A percentile compares a stretch with the other conserved stretches of the same genome.
These are phyloP conservation scores for Blastobotrys elegans DNA, from an alignment of 1,139 yeast genomes.

Conservation along the genomic window DNA sequence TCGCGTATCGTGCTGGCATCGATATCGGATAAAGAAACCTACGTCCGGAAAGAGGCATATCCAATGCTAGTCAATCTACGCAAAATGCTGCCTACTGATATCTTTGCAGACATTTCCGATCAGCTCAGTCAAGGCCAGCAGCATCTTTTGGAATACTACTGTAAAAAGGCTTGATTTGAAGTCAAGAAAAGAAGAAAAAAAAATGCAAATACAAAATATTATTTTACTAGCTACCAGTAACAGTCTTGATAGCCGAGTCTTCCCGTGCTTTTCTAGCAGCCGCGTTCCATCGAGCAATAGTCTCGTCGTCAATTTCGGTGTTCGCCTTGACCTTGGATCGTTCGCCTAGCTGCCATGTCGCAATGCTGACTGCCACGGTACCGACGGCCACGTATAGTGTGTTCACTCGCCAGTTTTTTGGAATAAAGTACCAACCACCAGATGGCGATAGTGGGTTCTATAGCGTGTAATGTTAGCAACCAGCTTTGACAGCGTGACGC, in stretches of 20 bases:
- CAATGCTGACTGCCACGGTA: slow-evolving; percentile 29
- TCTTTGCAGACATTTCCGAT: slow-evolving; percentile 17
- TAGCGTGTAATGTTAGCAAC: too few species aligned
- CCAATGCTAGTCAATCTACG: slow-evolving; percentile 25
- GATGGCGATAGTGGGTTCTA: slow-evolving; percentile 37
- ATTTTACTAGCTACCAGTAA: slow-evolving; percentile 7
- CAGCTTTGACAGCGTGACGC: too few species aligned
- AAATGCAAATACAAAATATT: background rate
- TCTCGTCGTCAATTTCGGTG: slow-evolving; percentile 32
- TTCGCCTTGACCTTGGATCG: slow-evolving; percentile 29
- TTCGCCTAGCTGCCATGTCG: slow-evolving; percentile 31
- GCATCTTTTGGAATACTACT: slow-evolving; percentile 28
- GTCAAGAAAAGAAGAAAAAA: background rate
- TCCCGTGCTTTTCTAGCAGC: slow-evolving; percentile 38
- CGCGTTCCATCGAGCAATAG: slow-evolving; percentile 36
- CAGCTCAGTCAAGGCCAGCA: slow-evolving; percentile 30
- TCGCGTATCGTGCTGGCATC: slow-evolving; percentile 18
- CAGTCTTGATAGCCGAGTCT: slow-evolving; percentile 24
- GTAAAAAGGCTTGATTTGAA: slow-evolving; percentile 11
- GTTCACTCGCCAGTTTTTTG: slow-evolving; percentile 40
- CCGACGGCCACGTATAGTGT: slow-evolving; percentile 33
- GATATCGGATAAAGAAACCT: slow-evolving; percentile 23
- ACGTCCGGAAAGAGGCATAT: slow-evolving; percentile 30
- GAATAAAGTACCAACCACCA: slow-evolving; percentile 44
- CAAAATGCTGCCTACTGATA: slow-evolving; percentile 14